Evolutionary conservation across 176 grass and related monocot genomes (phyloP).

Genomic region (Coix lacrymajobi): DNA sequence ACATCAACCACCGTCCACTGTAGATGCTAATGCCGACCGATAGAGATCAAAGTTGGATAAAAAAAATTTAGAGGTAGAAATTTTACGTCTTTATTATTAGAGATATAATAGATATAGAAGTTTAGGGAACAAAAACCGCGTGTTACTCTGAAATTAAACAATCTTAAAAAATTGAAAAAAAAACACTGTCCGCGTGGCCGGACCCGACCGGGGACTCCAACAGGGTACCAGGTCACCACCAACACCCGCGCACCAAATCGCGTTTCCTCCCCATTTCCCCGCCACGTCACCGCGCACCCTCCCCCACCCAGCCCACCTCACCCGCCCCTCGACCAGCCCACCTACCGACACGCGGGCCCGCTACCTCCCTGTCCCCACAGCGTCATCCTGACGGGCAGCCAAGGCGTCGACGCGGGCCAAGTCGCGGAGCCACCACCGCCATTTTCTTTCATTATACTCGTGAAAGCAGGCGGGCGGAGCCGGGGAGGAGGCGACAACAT

Average conservation of each 20-base stretch:
- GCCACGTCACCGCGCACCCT: conserved; percentile 2
- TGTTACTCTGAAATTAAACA: too few relatives aligned
- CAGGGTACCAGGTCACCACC: neutral
- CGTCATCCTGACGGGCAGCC: neutral
- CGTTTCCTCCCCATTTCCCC: conserved; percentile 19
- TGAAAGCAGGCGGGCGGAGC: neutral
- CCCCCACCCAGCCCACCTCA: neutral
- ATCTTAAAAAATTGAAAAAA: too few relatives aligned
- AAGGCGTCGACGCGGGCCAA: neutral
- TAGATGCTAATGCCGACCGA: too few relatives aligned
- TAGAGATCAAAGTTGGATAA: too few relatives aligned
- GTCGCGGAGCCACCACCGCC: neutral
- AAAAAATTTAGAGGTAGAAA: too few relatives aligned
- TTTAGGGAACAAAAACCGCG: too few relatives aligned
- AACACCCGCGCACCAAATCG: neutral
- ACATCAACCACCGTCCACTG: too few relatives aligned
- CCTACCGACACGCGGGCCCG: neutral
- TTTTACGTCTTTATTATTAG: too few relatives aligned
- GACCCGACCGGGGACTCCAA: neutral
- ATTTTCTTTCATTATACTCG: conserved; percentile 5
- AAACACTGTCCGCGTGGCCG: neutral
- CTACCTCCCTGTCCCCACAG: neutral
- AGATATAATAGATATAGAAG: too few relatives aligned
- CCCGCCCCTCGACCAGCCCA: neutral
- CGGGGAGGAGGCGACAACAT: neutral